Evolutionary conservation across 441 rosid species (phyloP), one percentile per base, ranked within the genome.

Genomic region (Bruguiera hainesii): DNA sequence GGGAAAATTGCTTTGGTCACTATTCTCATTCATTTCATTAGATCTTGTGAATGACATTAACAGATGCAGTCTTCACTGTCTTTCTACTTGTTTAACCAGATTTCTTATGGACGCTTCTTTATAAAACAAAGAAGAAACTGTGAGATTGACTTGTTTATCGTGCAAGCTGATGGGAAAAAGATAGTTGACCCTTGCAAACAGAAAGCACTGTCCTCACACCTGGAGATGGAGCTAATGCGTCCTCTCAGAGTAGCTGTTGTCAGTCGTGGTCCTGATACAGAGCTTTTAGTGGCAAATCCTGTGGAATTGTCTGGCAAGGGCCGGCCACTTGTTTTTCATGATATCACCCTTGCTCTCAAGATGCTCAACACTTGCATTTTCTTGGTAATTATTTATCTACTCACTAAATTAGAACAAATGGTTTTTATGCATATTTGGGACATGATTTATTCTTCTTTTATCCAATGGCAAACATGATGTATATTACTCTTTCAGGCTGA

Each of bases 281-380:
- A 91, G 77, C 89, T 91, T 65, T 74, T 88, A 58, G 96, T 91
- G 25, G 96, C 97, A 66, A 94, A 94, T 72, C 97, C 92, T 20
- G 98, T 94, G 61, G 96, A 91, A 71, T 75, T 94, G 81, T 87
- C 92, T 25, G 94, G 96, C 72, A 94, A 89, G 59, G 97, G 98
- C 28, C 82, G 97, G 31, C 98, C 98, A 65, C 90, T 88, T 61
- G 98, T 91, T 80, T 94, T 94, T 69, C 71, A 82, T 29, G 98
- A 94, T 70, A 84, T 89, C 26, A 88, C 96, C 72, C 84, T 83
- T 60, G 90, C 98, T 66, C 92, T 88, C 60, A 89, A 84, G 84
- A 85, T 61, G 81, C 93, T 87, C 49, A 53, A 83, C 53, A 78
- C 78, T 30, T 81, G 97, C 88, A 94, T 94, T 71, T 93, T 93